These are phyloP conservation scores for Neofusicoccum umdonicola DNA, from an alignment of 2,329 filamentous ascomycete species.

Conservation along the genomic window DNA sequence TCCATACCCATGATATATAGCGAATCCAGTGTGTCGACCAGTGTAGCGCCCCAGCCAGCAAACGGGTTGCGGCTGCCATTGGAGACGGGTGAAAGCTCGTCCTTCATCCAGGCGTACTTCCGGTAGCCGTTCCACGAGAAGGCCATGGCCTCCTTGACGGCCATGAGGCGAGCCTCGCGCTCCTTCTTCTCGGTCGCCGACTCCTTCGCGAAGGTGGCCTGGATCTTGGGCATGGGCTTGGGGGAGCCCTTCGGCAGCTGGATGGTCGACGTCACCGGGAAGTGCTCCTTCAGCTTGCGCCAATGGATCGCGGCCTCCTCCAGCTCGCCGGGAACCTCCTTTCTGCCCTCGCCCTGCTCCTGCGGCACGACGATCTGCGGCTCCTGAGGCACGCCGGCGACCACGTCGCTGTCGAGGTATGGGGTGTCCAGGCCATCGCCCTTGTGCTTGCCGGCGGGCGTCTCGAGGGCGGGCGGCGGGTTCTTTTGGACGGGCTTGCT, in stretches of 20 bases:
- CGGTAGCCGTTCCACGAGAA: slow-evolving; percentile 83
- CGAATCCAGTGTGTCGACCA: slow-evolving; percentile 74
- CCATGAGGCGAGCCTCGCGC: slow-evolving; percentile 62
- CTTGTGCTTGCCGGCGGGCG: background rate
- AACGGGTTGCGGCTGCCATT: slow-evolving; percentile 74
- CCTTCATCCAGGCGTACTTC: slow-evolving; percentile 76
- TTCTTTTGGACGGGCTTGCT: slow-evolving; percentile 14
- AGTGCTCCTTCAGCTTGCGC: slow-evolving; percentile 71
- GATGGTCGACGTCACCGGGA: slow-evolving; percentile 75
- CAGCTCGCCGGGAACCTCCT: background rate
- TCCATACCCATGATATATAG: slow-evolving; percentile 70
- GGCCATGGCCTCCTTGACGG: slow-evolving; percentile 71
- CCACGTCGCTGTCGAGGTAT: background rate
- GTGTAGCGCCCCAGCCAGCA: slow-evolving; percentile 84
- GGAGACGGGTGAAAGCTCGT: slow-evolving; percentile 76
- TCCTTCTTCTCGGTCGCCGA: slow-evolving; percentile 48
- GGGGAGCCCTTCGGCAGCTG: slow-evolving; percentile 70
- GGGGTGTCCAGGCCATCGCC: background rate
- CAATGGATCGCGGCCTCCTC: slow-evolving; percentile 59
- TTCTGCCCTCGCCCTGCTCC: slow-evolving; percentile 10
- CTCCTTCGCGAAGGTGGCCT: slow-evolving; percentile 70
- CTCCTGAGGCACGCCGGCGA: background rate
- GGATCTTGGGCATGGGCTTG: slow-evolving; percentile 71
- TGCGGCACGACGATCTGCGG: slow-evolving; percentile 4
- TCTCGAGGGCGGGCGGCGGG: background rate